These are phyloP conservation scores for Penicillium italicum DNA, from an alignment of 2,329 filamentous ascomycete genomes.

Conservation along the genomic window DNA sequence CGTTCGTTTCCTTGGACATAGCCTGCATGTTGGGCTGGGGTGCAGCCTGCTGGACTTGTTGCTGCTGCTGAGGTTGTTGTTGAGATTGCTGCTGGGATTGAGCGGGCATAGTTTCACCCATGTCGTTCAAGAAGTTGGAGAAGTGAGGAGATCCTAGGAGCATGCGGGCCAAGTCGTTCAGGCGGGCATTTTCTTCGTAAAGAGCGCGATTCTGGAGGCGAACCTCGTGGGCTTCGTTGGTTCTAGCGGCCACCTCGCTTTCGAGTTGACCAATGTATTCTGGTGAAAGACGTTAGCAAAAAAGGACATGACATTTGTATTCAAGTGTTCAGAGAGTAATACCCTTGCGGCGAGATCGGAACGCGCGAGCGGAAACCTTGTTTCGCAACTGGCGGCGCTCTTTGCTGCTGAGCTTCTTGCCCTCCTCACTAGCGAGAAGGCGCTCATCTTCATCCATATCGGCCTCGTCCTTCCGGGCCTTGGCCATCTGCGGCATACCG, in stretches of 20 bases:
- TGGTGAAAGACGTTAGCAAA: slow-evolving; percentile 39
- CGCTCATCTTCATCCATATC: slow-evolving; percentile 99
- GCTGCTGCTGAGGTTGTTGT: slow-evolving; percentile 35
- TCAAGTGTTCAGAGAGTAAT: slow-evolving; percentile 36
- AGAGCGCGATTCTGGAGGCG: slow-evolving; percentile 77
- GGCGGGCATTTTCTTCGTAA: slow-evolving; percentile 77
- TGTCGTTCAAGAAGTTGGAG: slow-evolving; percentile 70
- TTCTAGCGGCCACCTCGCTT: slow-evolving; percentile 77
- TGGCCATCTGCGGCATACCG: slow-evolving; percentile 64
- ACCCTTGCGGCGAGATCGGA: slow-evolving; percentile 98
- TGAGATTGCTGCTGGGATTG: slow-evolving; percentile 41
- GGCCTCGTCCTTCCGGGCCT: slow-evolving; percentile 86
- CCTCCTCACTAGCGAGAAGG: slow-evolving; percentile 90
- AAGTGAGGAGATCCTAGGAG: slow-evolving; percentile 78
- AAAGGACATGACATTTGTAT: background rate
- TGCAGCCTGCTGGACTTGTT: slow-evolving; percentile 38
- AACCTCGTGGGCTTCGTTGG: slow-evolving; percentile 77
- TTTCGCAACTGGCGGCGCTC: slow-evolving; percentile 95
- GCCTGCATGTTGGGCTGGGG: slow-evolving; percentile 44
- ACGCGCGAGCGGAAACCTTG: slow-evolving; percentile 96
- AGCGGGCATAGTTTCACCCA: slow-evolving; percentile 56
- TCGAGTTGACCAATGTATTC: slow-evolving; percentile 97
- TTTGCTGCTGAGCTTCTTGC: slow-evolving; percentile 98
- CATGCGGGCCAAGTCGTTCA: slow-evolving; percentile 75
- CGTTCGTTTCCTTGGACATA: slow-evolving; percentile 64